A percentile compares a stretch with the other conserved stretches of the same genome.
Evolutionary conservation across 768 basidiomycete species (phyloP).

Genomic region (Amanita fuliginea): DNA sequence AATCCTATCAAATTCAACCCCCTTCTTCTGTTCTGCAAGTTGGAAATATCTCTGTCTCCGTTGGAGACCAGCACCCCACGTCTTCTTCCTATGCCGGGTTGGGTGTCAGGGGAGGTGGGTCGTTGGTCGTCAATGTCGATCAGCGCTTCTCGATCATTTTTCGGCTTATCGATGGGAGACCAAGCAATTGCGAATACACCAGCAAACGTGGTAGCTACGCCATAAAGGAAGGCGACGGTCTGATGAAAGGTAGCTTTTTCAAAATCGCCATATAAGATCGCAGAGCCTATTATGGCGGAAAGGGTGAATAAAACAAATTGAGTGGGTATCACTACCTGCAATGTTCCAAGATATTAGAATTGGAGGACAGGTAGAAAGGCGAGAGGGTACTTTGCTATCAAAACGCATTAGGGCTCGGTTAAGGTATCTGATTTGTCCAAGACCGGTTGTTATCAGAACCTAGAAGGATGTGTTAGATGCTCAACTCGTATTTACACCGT

Average conservation of each 20-base stretch:
- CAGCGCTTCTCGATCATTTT: constrained; percentile 15
- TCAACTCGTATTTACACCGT: not conserved
- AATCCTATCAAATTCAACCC: constrained; percentile 53
- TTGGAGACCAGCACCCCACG: constrained; percentile 34
- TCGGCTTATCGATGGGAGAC: constrained; percentile 25
- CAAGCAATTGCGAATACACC: constrained; percentile 87
- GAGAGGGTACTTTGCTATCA: constrained; percentile 63
- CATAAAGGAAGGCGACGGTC: constrained; percentile 76
- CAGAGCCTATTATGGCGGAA: constrained; percentile 86
- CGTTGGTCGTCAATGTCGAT: not conserved
- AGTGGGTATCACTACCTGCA: constrained; percentile 79
- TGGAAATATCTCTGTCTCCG: constrained; percentile 25
- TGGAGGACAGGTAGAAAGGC: not conserved
- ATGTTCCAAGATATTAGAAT: constrained; percentile 3
- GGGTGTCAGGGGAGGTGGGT: not conserved
- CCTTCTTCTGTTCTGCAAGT: constrained; percentile 42
- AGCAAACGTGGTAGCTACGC: constrained; percentile 79
- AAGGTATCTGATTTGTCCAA: constrained; percentile 78
- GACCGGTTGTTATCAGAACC: constrained; percentile 63
- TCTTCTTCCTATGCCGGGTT: constrained; percentile 14
- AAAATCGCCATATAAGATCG: constrained; percentile 93
- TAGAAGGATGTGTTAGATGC: constrained; percentile 17
- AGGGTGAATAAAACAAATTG: constrained; percentile 95
- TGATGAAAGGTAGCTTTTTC: constrained; percentile 70
- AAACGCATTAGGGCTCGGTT: constrained; percentile 88